phyloP scores from a whole-genome alignment of 2,329 filamentous ascomycete genomes.

The Hypoxylon sp. region DNA sequence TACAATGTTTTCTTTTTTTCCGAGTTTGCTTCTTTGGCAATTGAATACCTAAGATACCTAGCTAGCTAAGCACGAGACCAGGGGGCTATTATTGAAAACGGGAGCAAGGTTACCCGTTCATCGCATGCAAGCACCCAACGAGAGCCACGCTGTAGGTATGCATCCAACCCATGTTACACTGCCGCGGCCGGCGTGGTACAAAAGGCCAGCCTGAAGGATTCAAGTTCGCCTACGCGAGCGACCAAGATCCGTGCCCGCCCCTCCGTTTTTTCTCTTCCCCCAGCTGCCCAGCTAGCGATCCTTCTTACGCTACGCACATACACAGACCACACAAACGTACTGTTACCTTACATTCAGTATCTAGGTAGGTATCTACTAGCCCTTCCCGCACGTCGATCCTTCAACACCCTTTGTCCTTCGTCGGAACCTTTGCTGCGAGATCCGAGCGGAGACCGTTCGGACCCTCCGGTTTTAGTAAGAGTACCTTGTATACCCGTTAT shows the following conservation, averaged over 20 bases:
- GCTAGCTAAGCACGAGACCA: neutral
- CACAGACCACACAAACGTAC: no score
- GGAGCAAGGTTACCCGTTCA: neutral
- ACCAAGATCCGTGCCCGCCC: neutral
- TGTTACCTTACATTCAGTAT: no score
- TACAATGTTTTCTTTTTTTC: conserved; percentile 2
- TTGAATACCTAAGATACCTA: neutral
- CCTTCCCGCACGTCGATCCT: conserved; percentile 1
- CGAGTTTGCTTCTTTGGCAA: neutral
- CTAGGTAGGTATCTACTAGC: no score
- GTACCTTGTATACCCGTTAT: neutral
- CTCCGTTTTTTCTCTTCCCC: neutral
- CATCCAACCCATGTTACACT: conserved; percentile 17
- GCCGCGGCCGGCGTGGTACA: conserved; percentile 10
- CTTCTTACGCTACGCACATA: neutral
- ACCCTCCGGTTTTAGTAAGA: conserved; percentile 1
- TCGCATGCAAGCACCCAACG: neutral
- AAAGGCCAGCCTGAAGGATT: conserved; percentile 4
- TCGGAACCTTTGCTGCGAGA: conserved; percentile 7
- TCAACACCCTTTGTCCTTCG: neutral
- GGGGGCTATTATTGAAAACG: neutral
- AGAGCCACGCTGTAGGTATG: neutral
- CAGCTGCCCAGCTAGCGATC: neutral
- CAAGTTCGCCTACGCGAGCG: neutral
- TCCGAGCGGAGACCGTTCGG: conserved; percentile 26